Percentiles rank a stretch among this genome's conserved stretches.
Evolutionary conservation across 352 stramenopile species (phyloP).

Genomic region (Globisporangium irregulare): DNA sequence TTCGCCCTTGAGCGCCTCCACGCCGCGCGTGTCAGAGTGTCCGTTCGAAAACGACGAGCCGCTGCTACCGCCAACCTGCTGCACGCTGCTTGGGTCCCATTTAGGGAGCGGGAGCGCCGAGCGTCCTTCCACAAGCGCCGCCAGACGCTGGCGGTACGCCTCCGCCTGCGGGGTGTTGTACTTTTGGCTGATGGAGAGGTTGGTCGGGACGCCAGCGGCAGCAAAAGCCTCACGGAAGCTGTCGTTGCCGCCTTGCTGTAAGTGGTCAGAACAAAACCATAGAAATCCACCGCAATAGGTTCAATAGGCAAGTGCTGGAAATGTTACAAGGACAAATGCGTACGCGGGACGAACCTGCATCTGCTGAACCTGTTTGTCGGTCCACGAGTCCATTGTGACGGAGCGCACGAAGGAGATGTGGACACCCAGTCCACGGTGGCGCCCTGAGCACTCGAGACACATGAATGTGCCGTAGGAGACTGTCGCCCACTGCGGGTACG

Average conservation of each 20-base stretch:
- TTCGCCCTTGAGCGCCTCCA: constrained; percentile 82
- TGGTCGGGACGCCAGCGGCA: constrained; percentile 58
- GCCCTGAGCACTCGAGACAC: constrained; percentile 93
- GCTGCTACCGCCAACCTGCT: constrained; percentile 17
- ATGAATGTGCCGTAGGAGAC: constrained; percentile 96
- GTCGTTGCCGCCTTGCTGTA: constrained; percentile 67
- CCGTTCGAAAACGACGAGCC: constrained; percentile 34
- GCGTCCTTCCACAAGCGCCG: constrained; percentile 60
- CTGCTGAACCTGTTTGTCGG: constrained; percentile 82
- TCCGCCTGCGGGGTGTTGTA: constrained; percentile 85
- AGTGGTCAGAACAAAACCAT: background rate
- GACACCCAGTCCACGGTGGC: constrained; percentile 90
- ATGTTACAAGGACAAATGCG: background rate
- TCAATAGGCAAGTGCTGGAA: background rate
- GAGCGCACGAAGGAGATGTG: constrained; percentile 93
- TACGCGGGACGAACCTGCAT: constrained; percentile 52
- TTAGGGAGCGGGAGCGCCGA: constrained; percentile 45
- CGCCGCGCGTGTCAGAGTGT: constrained; percentile 52
- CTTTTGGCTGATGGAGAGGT: constrained; percentile 77
- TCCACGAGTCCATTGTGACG: constrained; percentile 87
- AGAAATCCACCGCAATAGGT: background rate
- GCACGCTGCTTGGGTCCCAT: constrained; percentile 56
- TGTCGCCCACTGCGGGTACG: constrained; percentile 93
- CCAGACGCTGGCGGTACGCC: constrained; percentile 59
- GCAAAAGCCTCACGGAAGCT: constrained; percentile 62